Conservation (phyloP, 371 early-diverging fungal genomes). For the Syncephalastrum sp. region DNA sequence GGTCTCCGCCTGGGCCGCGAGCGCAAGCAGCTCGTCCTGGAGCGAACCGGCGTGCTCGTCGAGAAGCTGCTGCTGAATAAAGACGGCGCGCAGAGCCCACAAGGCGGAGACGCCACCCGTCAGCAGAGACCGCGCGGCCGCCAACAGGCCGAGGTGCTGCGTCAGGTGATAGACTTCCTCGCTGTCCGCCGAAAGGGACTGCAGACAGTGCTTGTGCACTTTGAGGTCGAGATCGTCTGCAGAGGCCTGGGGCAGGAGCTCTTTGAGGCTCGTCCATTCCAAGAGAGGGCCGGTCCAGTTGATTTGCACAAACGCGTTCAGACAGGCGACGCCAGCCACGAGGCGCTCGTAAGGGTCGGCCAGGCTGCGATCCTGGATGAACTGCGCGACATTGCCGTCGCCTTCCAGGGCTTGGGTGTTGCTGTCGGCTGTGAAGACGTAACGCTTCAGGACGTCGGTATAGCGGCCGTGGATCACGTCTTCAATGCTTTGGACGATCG, state of each 20-base stretch:
- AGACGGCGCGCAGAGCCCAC: conserved; percentile 74
- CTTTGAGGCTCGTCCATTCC: conserved; percentile 36
- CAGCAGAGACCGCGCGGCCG: conserved; percentile 64
- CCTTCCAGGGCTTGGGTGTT: conserved; percentile 9
- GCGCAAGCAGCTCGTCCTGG: conserved; percentile 21
- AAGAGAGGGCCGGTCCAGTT: conserved; percentile 70
- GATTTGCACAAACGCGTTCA: conserved; percentile 65
- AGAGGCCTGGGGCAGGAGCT: conserved; percentile 20
- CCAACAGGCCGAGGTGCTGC: conserved; percentile 66
- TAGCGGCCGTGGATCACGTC: conserved; percentile 35
- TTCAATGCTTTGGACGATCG: conserved; percentile 3
- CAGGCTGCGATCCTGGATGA: conserved; percentile 16
- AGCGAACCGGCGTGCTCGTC: conserved; percentile 83
- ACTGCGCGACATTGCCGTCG: conserved; percentile 7
- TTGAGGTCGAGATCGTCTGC: conserved; percentile 21
- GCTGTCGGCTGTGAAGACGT: conserved; percentile 15
- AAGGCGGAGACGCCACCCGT: conserved; percentile 31
- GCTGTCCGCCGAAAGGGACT: conserved; percentile 69
- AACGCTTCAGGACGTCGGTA: conserved; percentile 28
- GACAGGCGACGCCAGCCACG: conserved; percentile 52
- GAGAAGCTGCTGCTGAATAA: conserved; percentile 82
- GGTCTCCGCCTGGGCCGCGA: conserved; percentile 18
- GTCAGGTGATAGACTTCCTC: conserved; percentile 86
- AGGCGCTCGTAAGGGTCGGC: conserved; percentile 12
- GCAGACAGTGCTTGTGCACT: conserved; percentile 35